These are phyloP conservation scores for Tolypocladium paradoxum DNA, from an alignment of 2,329 filamentous ascomycete species.

Conservation along the genomic window DNA sequence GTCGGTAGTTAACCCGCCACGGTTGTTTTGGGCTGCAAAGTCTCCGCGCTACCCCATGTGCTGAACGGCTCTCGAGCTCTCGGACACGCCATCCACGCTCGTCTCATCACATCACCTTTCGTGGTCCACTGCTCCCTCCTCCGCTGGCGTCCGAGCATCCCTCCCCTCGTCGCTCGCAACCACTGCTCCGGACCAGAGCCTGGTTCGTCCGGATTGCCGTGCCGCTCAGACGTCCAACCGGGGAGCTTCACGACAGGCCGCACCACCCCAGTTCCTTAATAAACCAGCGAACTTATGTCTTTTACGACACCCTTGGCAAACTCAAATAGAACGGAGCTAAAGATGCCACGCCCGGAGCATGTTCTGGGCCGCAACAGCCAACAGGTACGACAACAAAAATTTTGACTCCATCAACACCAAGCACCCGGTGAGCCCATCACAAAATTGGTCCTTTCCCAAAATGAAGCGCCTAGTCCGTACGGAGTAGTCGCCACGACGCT, in stretches of 20 bases:
- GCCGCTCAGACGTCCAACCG: background rate
- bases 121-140: background rate
- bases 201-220: background rate
- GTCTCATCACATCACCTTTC: background rate
- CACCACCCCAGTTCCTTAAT: background rate
- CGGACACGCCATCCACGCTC: background rate
- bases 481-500: background rate
- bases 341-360: background rate
- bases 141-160: background rate
- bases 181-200: background rate
- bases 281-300: background rate
- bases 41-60: background rate
- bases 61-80: background rate
- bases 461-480: background rate
- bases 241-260: background rate
- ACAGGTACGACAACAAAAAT: background rate
- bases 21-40: background rate
- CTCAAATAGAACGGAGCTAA: background rate
- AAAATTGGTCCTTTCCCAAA: background rate
- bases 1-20: background rate
- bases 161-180: background rate
- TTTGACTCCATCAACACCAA: background rate
- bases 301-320: background rate
- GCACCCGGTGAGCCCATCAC: background rate
- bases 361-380: background rate